phyloP scores from a whole-genome alignment of 306 rosid genomes.

The Abrus precatorius region DNA sequence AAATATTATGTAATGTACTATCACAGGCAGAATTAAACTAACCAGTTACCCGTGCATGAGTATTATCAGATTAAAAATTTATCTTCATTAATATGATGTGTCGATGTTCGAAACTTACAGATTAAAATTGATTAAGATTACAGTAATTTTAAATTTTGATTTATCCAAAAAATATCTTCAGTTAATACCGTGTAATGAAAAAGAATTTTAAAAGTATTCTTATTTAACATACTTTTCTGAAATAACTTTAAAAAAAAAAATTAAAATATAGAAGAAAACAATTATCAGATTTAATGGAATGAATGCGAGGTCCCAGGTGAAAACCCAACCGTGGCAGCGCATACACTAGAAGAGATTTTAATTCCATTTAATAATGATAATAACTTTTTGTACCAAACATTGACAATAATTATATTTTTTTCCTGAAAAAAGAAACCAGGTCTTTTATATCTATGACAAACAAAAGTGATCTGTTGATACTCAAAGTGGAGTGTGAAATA shows the following conservation, averaged over 20 bases:
- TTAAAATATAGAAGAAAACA: not conserved
- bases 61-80: too few relatives aligned
- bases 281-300: slow-evolving; percentile 48
- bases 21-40: slow-evolving; percentile 43
- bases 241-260: slow-evolving; percentile 7
- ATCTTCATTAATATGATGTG: too few relatives aligned
- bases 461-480: too few relatives aligned
- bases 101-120: too few relatives aligned
- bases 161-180: too few relatives aligned
- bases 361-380: slow-evolving; percentile 35
- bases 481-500: too few relatives aligned
- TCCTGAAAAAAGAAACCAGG: not conserved
- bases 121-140: too few relatives aligned
- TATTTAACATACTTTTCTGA: too few relatives aligned
- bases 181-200: too few relatives aligned
- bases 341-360: slow-evolving; percentile 18
- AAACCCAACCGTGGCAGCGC: slow-evolving; percentile 13
- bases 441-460: not conserved
- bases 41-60: too few relatives aligned
- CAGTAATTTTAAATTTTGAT: too few relatives aligned
- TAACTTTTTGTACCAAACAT: not conserved
- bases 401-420: not conserved
- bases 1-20: slow-evolving; percentile 28
- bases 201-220: too few relatives aligned
- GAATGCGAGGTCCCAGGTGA: slow-evolving; percentile 45